Conservation (phyloP, 495 filamentous ascomycete species). For the Penicillium coffeae region DNA sequence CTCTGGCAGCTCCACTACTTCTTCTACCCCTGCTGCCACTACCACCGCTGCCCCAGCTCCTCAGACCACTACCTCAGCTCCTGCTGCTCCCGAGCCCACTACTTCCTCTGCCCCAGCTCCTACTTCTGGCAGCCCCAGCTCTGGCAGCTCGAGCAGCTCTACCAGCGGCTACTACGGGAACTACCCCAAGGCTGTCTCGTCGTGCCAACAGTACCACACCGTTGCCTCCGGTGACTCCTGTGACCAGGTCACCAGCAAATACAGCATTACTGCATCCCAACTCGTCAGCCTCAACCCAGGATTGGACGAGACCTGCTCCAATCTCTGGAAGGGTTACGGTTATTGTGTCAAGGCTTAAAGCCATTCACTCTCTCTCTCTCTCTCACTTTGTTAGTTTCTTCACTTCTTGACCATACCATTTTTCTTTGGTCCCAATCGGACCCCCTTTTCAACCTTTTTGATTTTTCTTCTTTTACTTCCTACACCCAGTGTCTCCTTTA, state of each 20-base stretch:
- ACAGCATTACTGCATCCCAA: conserved; percentile 23
- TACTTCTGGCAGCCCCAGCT: not conserved
- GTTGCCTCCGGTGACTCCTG: conserved; percentile 42
- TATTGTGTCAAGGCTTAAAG: conserved; percentile 32
- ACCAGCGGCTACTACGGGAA: not conserved
- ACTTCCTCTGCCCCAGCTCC: conserved; percentile 9
- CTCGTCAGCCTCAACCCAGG: conserved; percentile 39
- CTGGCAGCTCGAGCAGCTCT: conserved; percentile 3
- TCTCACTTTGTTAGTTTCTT: not conserved
- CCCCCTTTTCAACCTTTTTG: not conserved
- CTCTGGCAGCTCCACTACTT: conserved; percentile 12
- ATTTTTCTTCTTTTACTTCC: not conserved
- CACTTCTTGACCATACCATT: not conserved
- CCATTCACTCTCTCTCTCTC: not conserved
- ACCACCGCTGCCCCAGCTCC: conserved; percentile 3
- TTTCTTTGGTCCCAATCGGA: not conserved
- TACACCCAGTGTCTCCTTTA: not conserved
- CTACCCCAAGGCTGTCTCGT: conserved; percentile 32
- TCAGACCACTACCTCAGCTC: not conserved
- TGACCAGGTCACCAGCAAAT: conserved; percentile 26
- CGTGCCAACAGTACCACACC: conserved; percentile 42
- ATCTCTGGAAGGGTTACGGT: conserved; percentile 40
- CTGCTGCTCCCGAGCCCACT: conserved; percentile 3
- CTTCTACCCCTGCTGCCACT: not conserved
- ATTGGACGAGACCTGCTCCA: conserved; percentile 30